Conservation (phyloP, 768 basidiomycete species). For the Russula vinacea region DNA sequence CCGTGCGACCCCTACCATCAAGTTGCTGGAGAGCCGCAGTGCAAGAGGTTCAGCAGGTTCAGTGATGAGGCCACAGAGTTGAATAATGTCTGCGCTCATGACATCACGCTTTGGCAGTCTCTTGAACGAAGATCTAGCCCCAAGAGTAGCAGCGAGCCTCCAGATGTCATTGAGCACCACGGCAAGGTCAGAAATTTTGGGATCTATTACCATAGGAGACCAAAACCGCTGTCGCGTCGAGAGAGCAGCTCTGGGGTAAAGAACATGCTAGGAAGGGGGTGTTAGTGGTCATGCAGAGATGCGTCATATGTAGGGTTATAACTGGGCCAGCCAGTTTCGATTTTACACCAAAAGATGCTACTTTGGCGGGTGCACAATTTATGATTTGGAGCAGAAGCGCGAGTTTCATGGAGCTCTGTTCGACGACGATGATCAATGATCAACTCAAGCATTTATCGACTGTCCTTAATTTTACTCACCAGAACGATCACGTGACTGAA, state of each 20-base stretch:
- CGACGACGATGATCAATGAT: not conserved
- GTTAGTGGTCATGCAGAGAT: not conserved
- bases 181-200: conserved; percentile 4
- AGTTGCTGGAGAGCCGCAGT: conserved; percentile 78
- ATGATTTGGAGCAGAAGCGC: not conserved
- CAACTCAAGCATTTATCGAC: no score
- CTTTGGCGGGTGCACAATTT: not conserved
- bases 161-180: conserved; percentile 4
- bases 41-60: conserved; percentile 86
- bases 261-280: conserved; percentile 55
- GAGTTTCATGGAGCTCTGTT: not conserved
- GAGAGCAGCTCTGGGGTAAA: conserved; percentile 79
- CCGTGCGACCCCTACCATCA: conserved; percentile 89
- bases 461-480: not conserved
- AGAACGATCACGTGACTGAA: conserved; percentile 19
- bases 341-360: not conserved
- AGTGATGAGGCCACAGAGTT: conserved; percentile 76
- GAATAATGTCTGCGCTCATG: conserved; percentile 76
- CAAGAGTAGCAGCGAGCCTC: conserved; percentile 90
- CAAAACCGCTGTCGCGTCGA: conserved; percentile 82
- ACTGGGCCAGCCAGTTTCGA: not conserved
- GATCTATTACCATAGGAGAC: conserved; percentile 67
- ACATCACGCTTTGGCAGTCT: conserved; percentile 81
- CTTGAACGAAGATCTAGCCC: conserved; percentile 81
- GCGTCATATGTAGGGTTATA: not conserved